phyloP scores from a whole-genome alignment of 1,139 yeast species.

The Geotrichum siamense region DNA sequence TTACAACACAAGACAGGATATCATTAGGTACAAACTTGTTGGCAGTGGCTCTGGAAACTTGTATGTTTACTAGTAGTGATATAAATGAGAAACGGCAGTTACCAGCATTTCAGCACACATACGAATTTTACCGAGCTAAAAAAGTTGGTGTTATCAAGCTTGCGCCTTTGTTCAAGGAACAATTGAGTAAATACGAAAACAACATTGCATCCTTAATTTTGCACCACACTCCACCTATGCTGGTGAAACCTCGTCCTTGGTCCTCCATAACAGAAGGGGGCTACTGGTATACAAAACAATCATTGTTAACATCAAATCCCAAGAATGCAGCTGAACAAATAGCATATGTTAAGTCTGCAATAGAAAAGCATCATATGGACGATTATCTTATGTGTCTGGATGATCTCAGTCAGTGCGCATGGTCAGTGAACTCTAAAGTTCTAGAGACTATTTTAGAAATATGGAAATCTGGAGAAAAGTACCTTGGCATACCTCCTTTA shows the following conservation, averaged over 20 bases:
- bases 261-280: constrained; percentile 67
- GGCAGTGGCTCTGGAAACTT: constrained; percentile 49
- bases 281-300: constrained; percentile 51
- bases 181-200: constrained; percentile 45
- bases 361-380: constrained; percentile 53
- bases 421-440: constrained; percentile 73
- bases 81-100: constrained; percentile 43
- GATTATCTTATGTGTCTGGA: constrained; percentile 66
- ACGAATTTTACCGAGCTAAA: constrained; percentile 60
- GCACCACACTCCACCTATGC: constrained; percentile 83
- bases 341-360: constrained; percentile 73
- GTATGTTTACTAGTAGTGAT: constrained; percentile 46
- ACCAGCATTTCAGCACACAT: constrained; percentile 82
- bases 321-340: constrained; percentile 69
- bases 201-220: constrained; percentile 36
- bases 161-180: constrained; percentile 54
- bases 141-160: constrained; percentile 68
- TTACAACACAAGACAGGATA: constrained; percentile 48
- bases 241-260: constrained; percentile 80
- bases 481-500: constrained; percentile 69
- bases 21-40: constrained; percentile 67
- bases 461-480: constrained; percentile 71
- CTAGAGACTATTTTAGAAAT: constrained; percentile 57
- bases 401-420: constrained; percentile 74
- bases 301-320: constrained; percentile 52